Conservation (phyloP, 108 stramenopile species). For the Epipyxis sp. region DNA sequence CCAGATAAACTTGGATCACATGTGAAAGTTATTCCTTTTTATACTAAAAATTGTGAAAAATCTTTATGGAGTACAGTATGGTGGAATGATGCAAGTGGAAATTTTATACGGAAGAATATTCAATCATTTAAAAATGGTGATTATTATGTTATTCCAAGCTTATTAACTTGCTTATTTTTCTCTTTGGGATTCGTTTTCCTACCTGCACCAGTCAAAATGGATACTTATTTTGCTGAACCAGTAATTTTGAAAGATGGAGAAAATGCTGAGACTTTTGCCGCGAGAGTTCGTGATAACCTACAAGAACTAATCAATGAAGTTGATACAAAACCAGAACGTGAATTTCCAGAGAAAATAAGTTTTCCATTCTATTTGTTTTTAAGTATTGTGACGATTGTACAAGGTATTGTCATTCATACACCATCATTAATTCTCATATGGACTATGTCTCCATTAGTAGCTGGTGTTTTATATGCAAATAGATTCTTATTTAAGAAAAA, state of each 20-base stretch:
- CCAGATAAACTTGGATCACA: background rate
- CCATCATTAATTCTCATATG: no score
- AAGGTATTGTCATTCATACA: no score
- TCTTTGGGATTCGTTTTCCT: conserved; percentile 17
- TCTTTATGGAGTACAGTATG: background rate
- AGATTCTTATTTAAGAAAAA: no score
- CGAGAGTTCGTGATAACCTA: background rate
- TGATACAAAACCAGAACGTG: no score
- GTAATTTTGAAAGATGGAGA: conserved; percentile 6
- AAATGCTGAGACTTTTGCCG: conserved; percentile 1
- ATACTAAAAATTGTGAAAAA: conserved; percentile 27
- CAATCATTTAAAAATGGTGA: background rate
- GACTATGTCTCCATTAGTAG: no score
- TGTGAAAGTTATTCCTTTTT: conserved; percentile 9
- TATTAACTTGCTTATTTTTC: background rate
- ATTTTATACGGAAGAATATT: background rate
- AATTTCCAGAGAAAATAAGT: no score
- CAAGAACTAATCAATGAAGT: conserved; percentile 25
- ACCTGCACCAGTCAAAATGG: conserved; percentile 20
- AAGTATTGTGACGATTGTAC: no score
- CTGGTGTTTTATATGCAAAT: no score
- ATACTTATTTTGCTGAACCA: conserved; percentile 10
- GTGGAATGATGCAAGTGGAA: conserved; percentile 4
- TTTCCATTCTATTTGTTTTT: no score
- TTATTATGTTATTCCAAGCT: background rate